phyloP scores from a whole-genome alignment of 495 filamentous ascomycete genomes.

The Hypoxylon fragiforme region DNA sequence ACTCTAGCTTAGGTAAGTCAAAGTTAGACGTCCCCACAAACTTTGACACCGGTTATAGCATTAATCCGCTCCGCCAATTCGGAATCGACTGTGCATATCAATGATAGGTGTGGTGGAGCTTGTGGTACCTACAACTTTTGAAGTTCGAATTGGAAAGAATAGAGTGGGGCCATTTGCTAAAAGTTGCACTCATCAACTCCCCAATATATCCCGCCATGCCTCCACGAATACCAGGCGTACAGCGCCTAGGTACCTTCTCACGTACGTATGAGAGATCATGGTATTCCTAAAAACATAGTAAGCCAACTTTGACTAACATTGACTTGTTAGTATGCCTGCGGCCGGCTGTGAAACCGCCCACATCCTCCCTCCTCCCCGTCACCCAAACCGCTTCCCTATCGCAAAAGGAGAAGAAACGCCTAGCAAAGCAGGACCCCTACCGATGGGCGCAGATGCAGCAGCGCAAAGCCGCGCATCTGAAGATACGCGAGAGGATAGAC shows the following conservation, averaged over 20 bases:
- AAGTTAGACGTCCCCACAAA: too few relatives aligned
- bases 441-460: conserved; percentile 71
- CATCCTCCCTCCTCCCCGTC: conserved; percentile 46
- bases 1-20: neutral
- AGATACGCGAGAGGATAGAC: conserved; percentile 67
- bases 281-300: neutral
- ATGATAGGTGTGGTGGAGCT: too few relatives aligned
- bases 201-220: conserved; percentile 61
- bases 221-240: conserved; percentile 67
- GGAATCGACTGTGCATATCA: too few relatives aligned
- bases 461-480: conserved; percentile 77
- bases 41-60: neutral
- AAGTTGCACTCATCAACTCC: conserved; percentile 13
- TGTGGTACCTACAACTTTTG: too few relatives aligned
- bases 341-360: conserved; percentile 40
- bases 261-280: conserved; percentile 48
- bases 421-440: conserved; percentile 65
- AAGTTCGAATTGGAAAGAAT: neutral
- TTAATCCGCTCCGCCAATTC: conserved; percentile 18
- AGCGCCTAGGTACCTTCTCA: conserved; percentile 64
- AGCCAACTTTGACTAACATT: conserved; percentile 22
- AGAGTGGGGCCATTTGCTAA: conserved; percentile 27
- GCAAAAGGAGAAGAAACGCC: conserved; percentile 49
- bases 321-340: conserved; percentile 50
- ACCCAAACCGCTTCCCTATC: conserved; percentile 56